Base-by-base conservation (phyloP, 768 basidiomycete species). In the Naganishia vishniacii region DNA sequence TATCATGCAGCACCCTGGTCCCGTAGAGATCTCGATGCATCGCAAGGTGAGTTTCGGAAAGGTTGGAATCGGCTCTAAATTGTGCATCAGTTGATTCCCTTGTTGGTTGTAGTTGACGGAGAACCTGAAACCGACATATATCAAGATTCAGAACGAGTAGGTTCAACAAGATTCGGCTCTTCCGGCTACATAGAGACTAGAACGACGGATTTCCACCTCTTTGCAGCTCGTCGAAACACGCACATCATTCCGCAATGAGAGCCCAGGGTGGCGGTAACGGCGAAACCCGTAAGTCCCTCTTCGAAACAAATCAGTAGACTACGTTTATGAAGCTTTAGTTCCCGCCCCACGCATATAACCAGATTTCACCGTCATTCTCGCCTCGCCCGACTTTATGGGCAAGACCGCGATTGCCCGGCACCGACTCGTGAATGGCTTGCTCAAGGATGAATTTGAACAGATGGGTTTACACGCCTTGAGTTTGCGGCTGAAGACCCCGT, bases 391-490 rank as follows among this genome's bases (percentile, higher is more conserved):
- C 41, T 78, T 78, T 67, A 58, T 62, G 4, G 69, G 68, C 20
- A 69, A 78, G 71, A 62, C 75, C 3, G 67, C 69, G 11, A 79
- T 81, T 51, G 73, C 73, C 13, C 73, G 80, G 28, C 80, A 81
- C 68, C 68, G 80, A 18, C 63, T 80, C 46, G 79, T 81, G 59
- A 80, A 81, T 68, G 69, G 67, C 9, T 59, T 79, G 23, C 68
- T 81, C 11, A 77, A 77, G 61, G 77, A 78, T 1, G 78, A 80
- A 61, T 79, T 81, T 29, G 72, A 75, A 42, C 72, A 71, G 16
- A 69, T 67, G n/a, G 80, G 80, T 11, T 63, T 81, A 40, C 80
- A 81, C 61, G 80, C 80, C 1, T 69, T 81, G 46, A 75, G 74
- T 60, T 65, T 81, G 66, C 70, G 74, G 60, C 67, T 80, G 29